Base-by-base conservation (phyloP, 768 basidiomycete genomes). In the Gloeopeniophorella convolvens region DNA sequence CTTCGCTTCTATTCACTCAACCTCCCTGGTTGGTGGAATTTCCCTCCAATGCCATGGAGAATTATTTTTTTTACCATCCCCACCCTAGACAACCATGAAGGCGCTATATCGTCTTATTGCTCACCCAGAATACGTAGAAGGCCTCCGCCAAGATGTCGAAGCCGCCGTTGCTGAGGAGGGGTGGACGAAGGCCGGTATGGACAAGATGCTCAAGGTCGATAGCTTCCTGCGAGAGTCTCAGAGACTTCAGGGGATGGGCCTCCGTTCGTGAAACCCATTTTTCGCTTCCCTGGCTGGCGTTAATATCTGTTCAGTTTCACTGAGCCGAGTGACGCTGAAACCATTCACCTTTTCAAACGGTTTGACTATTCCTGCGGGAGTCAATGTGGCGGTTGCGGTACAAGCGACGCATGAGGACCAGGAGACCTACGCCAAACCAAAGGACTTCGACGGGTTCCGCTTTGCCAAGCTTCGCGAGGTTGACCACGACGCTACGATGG, bases 391-490 rank as follows among this genome's bases (percentile, higher is more conserved):
- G 15, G 59, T 51, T 1, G 55, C 61, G 2, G 30, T 50, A 5
- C 18, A 28, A 4, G 26, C 54, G 3, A 57, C 55, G 26, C 66
- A 68, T 42, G 16, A 39, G 2, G 63, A 68, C 24, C 62, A 48
- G 11, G 48, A 53, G 0, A 35, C 43, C 35, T 68, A 64, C 45
- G 20, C 45, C 10, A 45, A 64, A 35, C 49, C 65, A 0, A 31
- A 49, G 12, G 45, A 31, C 9, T 69, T 82, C 51, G 68, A 77
- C 33, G 72, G 72, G 0, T 77, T 75, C 61, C 74, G 79, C 2
- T 80, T 77, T 56, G 63, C 67, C n/a, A n/a, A 0, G 59, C 67
- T 69, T 55, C 56, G 64, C 39, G 63, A 71, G 15, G 55, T 48
- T 30, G 58, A 65, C 2, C 67, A 57, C 1, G 70, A 72, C 18